Percentiles rank a stretch among this genome's conserved stretches.
Conservation (phyloP, 2,329 filamentous ascomycete genomes). For the Fusarium sp. region DNA sequence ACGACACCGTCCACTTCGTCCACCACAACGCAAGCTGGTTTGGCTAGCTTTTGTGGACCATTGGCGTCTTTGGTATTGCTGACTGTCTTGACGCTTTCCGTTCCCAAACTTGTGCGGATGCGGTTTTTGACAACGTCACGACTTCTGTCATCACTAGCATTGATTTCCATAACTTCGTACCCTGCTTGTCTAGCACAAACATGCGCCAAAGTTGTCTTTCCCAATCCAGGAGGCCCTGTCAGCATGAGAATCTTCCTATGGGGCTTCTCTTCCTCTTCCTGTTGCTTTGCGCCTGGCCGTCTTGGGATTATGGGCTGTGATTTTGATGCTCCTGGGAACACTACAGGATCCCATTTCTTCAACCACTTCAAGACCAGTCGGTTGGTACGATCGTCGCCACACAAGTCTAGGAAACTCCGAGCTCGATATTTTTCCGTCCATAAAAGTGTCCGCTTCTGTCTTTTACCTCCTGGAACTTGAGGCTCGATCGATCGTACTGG, state of each 20-base stretch:
- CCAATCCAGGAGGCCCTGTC: constrained; percentile 90
- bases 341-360: constrained; percentile 91
- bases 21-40: constrained; percentile 91
- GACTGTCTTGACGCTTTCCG: constrained; percentile 88
- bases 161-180: constrained; percentile 97
- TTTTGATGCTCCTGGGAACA: constrained; percentile 82
- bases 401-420: constrained; percentile 88
- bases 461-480: constrained; percentile 49
- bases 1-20: constrained; percentile 98
- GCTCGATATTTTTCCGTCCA: constrained; percentile 99
- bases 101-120: constrained; percentile 91
- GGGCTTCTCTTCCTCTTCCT: constrained; percentile 75
- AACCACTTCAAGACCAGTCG: constrained; percentile 91
- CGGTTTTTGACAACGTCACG: constrained; percentile 88
- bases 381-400: constrained; percentile 95
- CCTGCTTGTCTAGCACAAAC: constrained; percentile 95
- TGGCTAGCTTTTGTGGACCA: constrained; percentile 75
- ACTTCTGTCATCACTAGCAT: constrained; percentile 95
- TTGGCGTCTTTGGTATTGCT: constrained; percentile 69
- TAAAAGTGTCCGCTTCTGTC: constrained; percentile 68
- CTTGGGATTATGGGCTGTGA: constrained; percentile 61
- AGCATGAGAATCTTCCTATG: constrained; percentile 91
- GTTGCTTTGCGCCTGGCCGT: constrained; percentile 56
- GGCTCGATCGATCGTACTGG: constrained; percentile 59
- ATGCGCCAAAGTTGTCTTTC: constrained; percentile 96